Base-by-base conservation (phyloP, 148 eudicot genomes). In the Persicaria maculosa region DNA sequence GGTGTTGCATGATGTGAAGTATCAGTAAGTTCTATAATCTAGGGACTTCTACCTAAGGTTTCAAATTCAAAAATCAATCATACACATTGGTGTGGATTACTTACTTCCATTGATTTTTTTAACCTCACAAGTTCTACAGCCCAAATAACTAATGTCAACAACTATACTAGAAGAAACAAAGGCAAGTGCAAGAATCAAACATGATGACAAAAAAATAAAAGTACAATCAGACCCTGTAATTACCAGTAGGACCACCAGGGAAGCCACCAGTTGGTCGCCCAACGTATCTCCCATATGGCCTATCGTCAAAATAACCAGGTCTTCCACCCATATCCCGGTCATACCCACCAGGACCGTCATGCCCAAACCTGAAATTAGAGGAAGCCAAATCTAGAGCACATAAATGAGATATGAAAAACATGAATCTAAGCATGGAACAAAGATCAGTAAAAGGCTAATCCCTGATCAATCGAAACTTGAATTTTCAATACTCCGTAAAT, bases 271-370 rank as follows among this genome's bases (percentile, higher is more conserved):
- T 62, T 74, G 83, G 74, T 45, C 97, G 97, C 68, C 91, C 94
- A 72, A 73, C 58, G 67, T 77, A 89, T 67, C 99, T 90, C 75
- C 99, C 97, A 84, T 84, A 93, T 73, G 95, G 92, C 86, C 97
- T 89, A 25, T 89, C 97, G 78, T 87, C 93, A 78, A 68, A 84
- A 82, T 84, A 95, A 72, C 91, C 93, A 76, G 79, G 83, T 74
- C 98, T 94, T 71, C 92, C 96, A 7, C 92, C 97, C 74, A 82
- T 79, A 11, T 92, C 93, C 72, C 99, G 96, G 4, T 92, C 97
- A 80, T 90, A 86, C 6, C 91, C 95, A 79, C 89, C 84, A 52
- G 86, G 88, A 79, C 84, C 73, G 76, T 90, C 93, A 84, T 92
- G 88, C 15, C 92, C 96, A 86, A 90, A 92, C 89, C 99, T 96